Evolutionary conservation across 164 flowering plant genomes (phyloP).

Genomic region (Magnolia kwangsiensis): DNA sequence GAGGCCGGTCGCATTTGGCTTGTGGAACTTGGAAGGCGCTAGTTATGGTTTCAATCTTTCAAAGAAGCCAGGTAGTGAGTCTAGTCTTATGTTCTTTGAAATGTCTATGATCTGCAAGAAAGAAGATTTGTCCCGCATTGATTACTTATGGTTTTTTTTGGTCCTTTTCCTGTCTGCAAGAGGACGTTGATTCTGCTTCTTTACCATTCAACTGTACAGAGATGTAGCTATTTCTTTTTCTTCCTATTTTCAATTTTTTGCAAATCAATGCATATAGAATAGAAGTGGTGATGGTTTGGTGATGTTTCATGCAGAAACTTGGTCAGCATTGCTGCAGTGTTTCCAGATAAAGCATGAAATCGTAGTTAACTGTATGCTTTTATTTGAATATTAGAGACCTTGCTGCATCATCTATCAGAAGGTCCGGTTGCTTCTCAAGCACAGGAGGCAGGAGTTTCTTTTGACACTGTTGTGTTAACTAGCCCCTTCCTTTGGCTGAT

Average conservation of each 20-base stretch:
- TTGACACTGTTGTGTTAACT: background rate
- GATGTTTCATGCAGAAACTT: background rate
- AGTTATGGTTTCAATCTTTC: too few species aligned
- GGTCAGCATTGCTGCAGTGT: background rate
- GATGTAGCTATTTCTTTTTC: background rate
- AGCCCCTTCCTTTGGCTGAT: background rate
- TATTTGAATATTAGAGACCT: background rate
- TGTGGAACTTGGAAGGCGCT: too few species aligned
- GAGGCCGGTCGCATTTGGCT: too few species aligned
- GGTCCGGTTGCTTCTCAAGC: background rate
- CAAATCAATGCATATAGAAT: background rate
- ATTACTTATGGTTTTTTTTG: too few species aligned
- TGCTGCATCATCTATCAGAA: background rate
- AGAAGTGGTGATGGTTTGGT: background rate
- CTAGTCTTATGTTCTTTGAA: too few species aligned
- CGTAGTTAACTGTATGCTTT: background rate
- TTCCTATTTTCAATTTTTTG: background rate
- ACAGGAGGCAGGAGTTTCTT: background rate
- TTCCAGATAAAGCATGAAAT: background rate
- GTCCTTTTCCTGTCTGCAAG: too few species aligned
- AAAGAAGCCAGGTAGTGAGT: too few species aligned
- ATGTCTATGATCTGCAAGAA: too few species aligned
- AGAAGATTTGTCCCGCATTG: too few species aligned
- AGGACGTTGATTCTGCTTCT: too few species aligned
- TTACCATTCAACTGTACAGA: too few species aligned